Evolutionary conservation across 441 rosid genomes (phyloP).

Genomic region (Jatropha podagrica): DNA sequence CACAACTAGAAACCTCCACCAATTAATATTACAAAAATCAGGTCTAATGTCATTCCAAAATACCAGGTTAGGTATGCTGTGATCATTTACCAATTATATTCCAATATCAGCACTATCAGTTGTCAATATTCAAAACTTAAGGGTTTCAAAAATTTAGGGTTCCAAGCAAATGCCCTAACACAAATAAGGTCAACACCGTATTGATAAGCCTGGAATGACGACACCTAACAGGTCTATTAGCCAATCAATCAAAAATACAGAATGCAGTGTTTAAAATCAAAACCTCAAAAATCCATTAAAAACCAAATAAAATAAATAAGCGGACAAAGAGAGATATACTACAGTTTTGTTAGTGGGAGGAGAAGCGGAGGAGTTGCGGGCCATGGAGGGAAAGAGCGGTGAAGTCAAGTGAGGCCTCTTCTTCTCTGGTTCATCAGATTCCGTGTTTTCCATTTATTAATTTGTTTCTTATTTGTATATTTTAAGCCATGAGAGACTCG

Average conservation of each 20-base stretch:
- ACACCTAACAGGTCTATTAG: background rate
- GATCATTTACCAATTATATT: background rate
- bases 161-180: background rate
- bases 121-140: too few species aligned
- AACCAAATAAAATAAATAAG: background rate
- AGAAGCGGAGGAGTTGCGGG: conserved; percentile 56
- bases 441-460: conserved; percentile 56
- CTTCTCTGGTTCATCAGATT: conserved; percentile 67
- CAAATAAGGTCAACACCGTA: background rate
- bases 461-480: too few species aligned
- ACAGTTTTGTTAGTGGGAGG: conserved; percentile 52
- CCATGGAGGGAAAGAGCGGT: conserved; percentile 51
- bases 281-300: background rate
- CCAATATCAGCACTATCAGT: background rate
- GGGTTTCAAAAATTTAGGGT: background rate
- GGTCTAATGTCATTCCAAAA: background rate
- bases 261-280: background rate
- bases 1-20: background rate
- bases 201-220: background rate
- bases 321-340: conserved; percentile 13
- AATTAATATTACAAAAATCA: background rate
- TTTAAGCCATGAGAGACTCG: background rate
- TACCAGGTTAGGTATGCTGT: background rate
- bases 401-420: conserved; percentile 66
- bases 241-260: background rate